Evolutionary conservation across 192 early-diverging fungal species (phyloP), one percentile per base, ranked within the genome.

Genomic region (Backusella australiensis): DNA sequence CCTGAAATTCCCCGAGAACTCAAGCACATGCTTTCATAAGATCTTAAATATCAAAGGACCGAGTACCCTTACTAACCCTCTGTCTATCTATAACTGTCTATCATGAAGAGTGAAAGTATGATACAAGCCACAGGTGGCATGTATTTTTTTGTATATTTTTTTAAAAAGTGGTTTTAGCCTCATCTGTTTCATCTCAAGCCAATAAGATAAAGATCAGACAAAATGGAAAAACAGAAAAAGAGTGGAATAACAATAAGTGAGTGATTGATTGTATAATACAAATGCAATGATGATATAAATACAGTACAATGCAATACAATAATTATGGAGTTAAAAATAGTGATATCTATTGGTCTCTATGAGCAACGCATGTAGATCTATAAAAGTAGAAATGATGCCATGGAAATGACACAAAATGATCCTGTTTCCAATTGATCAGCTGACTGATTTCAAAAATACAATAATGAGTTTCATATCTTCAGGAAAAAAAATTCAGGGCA

Each of bases 121-220:
- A 49, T 19, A 49, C 17, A 49, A 49, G 46, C 46, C 46, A 49
- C 46, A 49, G n/a, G 15, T 49, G 46, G 19, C 3, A 6, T 49
- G 19, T n/a, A 3, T 49, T 5, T 19, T 17, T 19, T 49, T 49
- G 46, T n/a, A 5, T 49, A 0, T 19, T 17, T 19, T 49, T n/a
- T 49, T 49, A 7, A 0, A 6, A 21, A n/a, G 6, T 49, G 56
- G 21, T 23, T 63, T 63, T 63, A 29, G 56, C 56, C 56, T 63
- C 56, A 63, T 63, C 56, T 63, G 21, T 63, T 63, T 63, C 56
- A 63, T 63, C 56, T 63, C 56, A 63, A 29, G 56, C 56, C 23
- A 63, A 29, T 63, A 29, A 26, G 23, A 63, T 63, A 29, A 29
- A 63, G 56, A 63, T 63, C 56, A 29, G 11, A 63, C 14, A 23